Evolutionary conservation across 805 yeast genomes (phyloP), one percentile per base, ranked within the genome.

Genomic region (Zygosaccharomyces kombuchaensis): DNA sequence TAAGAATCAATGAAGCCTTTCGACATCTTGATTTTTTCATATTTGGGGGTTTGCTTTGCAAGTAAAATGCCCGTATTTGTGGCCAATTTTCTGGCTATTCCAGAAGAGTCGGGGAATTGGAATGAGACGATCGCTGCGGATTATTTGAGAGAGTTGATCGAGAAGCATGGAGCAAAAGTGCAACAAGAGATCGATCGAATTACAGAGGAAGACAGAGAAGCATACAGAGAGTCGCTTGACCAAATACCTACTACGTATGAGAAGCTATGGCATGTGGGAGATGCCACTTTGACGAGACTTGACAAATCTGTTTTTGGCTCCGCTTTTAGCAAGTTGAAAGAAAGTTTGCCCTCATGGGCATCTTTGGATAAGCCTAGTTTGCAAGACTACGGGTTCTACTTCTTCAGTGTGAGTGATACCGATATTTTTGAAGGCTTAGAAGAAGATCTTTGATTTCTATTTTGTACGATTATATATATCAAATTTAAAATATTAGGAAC

Each of bases 201-300:
- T 17, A 34, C 27, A 9, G 30, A 25, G 21, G 37, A 47, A 16
- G 43, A 38, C 13, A 29, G 13, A 17, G 25, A 6, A 13, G 30
- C 32, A 3, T 34, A 34, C 8, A 9, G n/a, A 12, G 32, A 17
- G 19, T 25, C 27, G 9, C 13, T 26, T 14, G n/a, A 17, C 9
- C 12, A 29, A 9, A 41, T 27, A 9, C 13, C 36, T 16, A 23
- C 19, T 16, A 25, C 16, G 4, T 6, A 22, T 32, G 35, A 25
- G 6, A 44, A 16, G 14, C 13, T 17, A 17, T 48, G 52, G 52
- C 45, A 43, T 34, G 44, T 48, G 4, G 52, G 52, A 7, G 49
- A 48, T 19, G 39, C 38, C 6, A 14, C 44, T 4, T 9, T 48
- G 17, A 25, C 44, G n/a, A 40, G 35, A 32, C 29, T 48, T 25